Base-by-base conservation (phyloP, 768 basidiomycete genomes). In the Solioccasus polychromus region DNA sequence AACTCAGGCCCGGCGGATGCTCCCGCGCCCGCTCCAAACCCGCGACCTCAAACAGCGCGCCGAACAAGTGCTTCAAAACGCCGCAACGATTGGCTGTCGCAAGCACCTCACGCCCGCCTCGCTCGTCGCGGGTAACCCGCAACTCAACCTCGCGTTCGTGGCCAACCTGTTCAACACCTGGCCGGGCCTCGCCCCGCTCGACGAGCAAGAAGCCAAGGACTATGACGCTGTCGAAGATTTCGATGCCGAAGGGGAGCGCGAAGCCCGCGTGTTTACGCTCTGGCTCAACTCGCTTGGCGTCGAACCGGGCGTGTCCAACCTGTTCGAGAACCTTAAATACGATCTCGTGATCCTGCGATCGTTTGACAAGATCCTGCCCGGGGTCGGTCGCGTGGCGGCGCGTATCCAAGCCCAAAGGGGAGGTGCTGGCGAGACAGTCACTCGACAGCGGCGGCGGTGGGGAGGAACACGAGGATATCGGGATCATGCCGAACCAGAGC, bases 121-220 rank as follows among this genome's bases (percentile, higher is more conserved):
- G 8, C 82, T 99, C 47, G 79, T 97, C 23, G 72, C 92, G 3
- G 96, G 96, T 18, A 99, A 99, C 64, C 94, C 93, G 9, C 92
- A 94, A 55, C 80, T 99, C 35, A 99, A 99, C 68, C 86, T 99
- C 44, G 92, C 92, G 12, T 99, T 98, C 64, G 95, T 97, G 48
- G 96, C 96, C 31, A 95, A 98, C 68, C 78, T 99, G 43, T 99
- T 99, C 80, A 99, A 99, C 74, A 98, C 91, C 2, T 84, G 88
- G 68, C 96, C 95, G 0, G 92, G 95, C 0, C 83, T 98, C 25
- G 96, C 80, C 50, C 95, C 95, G 2, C 79, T 98, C 35, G 93
- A 95, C 61, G 92, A 93, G 60, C 80, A 92, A 61, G 93, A 97
- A 63, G 88, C 88, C 5, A 92, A 95, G 51, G 88, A 89, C 55